Evolutionary conservation across 2,329 filamentous ascomycete species (phyloP), one percentile per base, ranked within the genome.

Genomic region (Leptographium procerum): DNA sequence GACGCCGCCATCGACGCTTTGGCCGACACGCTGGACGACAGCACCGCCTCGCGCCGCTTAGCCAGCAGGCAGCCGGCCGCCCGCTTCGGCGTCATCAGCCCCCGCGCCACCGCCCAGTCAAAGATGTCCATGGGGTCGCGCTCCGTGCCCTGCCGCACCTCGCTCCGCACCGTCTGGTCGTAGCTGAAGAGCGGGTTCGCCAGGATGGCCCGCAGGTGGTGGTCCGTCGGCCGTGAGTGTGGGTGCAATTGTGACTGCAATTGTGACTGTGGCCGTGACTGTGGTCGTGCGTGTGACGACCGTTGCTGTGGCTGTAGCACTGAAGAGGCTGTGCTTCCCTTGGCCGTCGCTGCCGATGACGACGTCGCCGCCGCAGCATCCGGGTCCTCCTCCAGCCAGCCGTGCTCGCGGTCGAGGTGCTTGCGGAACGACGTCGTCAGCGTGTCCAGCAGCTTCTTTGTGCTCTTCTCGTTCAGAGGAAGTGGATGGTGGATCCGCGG

Each of bases 331-430:
- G n/a, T n/a, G n/a, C n/a, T n/a, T n/a, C n/a, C n/a, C n/a, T n/a
- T n/a, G n/a, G n/a, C 2, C 8, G 24, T 2, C 9, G 14, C 48
- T 6, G 26, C 13, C 14, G 11, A n/a, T 1, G 48, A 26, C 13
- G 22, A 1, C 4, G 33, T 2, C 31, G n/a, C 2, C n/a, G 53
- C 26, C 16, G 24, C 48, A 0, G 40, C 48, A n/a, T 55, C 61
- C 11, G 62, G 61, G 10, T 72, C 66, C 16, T 70, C 67, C 19
- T 69, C 62, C 33, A 71, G 65, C 65, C 70, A 75, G 60, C 80
- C 80, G 64, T 84, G 78, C 65, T 84, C 80, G 50, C 70, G 73
- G 64, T 83, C 80, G n/a, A 84, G 77, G 33, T 82, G 77, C 57
- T 74, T 74, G 56, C 81, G 76, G 66, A 84, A 84, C 2, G 80